Evolutionary conservation across 2,329 filamentous ascomycete species (phyloP), one percentile per base, ranked within the genome.

Genomic region (Exophiala bonariae): DNA sequence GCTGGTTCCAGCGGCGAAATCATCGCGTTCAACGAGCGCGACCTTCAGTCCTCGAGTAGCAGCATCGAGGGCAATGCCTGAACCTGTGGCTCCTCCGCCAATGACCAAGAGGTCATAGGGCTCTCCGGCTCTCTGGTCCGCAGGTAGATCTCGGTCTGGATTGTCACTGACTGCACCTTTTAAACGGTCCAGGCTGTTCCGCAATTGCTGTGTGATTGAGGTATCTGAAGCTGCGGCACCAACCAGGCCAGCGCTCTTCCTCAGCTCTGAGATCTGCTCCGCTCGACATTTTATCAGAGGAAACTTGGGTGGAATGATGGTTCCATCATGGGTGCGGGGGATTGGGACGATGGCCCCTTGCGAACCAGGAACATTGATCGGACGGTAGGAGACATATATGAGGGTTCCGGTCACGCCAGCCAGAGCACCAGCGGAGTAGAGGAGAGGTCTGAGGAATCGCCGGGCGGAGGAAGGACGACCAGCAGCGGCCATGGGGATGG

Each of bases 1-100:
- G 72, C 86, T 90, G 32, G 87, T 92, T 22, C 88, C 87, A 53
- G 84, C 79, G 59, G 84, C 85, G 66, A 92, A 93, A 68, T 93
- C 87, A 66, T 92, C 88, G 52, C 87, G 78, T 71, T 93, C 87
- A 13, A 93, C 86, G 41, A 91, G 71, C 10, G 88, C 87, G 49
- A 93, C 87, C 69, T 84, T 88, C 60, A 92, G 72, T 2, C 87
- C 87, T 58, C 87, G 79, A 2, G 87, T 91, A 17, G 83, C 85
- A 28, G 87, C 87, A 67, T 93, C 87, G 36, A 93, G 78, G 10
- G 88, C 87, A 59, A 93, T 89, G 18, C 87, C 87, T 4, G 87
- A 79, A 11, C 87, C 87, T 2, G 88, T 92, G 11, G 87, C 87
- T 55, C 87, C 87, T 54, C 82, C 87, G 47, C 87, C 87, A 59